Evolutionary conservation across 495 filamentous ascomycete genomes (phyloP).

Genomic region (Sabuloglossum arenarium): DNA sequence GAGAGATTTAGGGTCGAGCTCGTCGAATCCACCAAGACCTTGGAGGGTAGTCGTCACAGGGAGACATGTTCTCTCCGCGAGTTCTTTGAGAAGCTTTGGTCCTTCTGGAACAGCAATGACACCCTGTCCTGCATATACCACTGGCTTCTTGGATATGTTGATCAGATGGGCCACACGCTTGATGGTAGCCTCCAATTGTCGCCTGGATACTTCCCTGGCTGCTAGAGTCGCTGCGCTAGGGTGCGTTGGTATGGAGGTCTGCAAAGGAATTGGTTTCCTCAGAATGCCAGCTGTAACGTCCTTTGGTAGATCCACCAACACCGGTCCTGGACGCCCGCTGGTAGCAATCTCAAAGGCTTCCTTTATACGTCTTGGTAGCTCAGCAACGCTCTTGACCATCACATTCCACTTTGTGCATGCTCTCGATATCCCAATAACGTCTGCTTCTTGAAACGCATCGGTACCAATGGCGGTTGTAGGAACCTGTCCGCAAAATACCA

Average conservation of each 20-base stretch:
- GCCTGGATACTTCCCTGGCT: conserved; percentile 33
- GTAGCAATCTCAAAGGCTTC: conserved; percentile 76
- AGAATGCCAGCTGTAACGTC: conserved; percentile 53
- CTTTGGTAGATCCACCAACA: conserved; percentile 61
- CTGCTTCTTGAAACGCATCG: conserved; percentile 66
- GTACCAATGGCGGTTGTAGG: conserved; percentile 50
- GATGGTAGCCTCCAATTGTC: conserved; percentile 38
- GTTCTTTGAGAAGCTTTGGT: conserved; percentile 40
- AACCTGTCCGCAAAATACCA: conserved; percentile 65
- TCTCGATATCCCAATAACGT: conserved; percentile 55
- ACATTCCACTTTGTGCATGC: conserved; percentile 76
- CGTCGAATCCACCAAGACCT: conserved; percentile 56
- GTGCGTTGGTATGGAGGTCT: conserved; percentile 36
- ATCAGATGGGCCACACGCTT: conserved; percentile 42
- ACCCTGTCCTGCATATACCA: conserved; percentile 59
- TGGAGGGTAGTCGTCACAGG: conserved; percentile 66
- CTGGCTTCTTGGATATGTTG: conserved; percentile 54
- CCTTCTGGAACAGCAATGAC: conserved; percentile 42
- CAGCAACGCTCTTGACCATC: conserved; percentile 61
- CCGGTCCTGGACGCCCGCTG: conserved; percentile 53
- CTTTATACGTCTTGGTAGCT: conserved; percentile 57
- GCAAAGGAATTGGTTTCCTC: conserved; percentile 44
- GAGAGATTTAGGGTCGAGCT: conserved; percentile 52
- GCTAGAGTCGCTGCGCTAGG: conserved; percentile 50
- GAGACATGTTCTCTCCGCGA: conserved; percentile 52